Base-by-base conservation (phyloP, 2,329 filamentous ascomycete genomes). In the Arthrobotrys pseudoclavata region DNA sequence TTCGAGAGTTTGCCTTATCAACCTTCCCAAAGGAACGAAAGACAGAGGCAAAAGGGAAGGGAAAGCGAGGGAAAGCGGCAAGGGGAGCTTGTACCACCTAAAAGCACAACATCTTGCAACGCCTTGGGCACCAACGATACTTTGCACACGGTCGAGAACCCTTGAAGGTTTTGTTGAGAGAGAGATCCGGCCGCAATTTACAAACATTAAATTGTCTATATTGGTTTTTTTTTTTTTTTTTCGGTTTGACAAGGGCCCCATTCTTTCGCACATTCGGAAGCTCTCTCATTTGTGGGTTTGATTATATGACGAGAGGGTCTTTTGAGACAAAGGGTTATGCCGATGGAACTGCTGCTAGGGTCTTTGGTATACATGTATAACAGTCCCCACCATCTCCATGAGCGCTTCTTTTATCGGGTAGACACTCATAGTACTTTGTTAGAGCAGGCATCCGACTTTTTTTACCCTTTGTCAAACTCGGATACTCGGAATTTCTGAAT, bases 31-130 rank as follows among this genome's bases (percentile, higher is more conserved):
- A 60, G 12, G 31, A 60, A 42, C 55, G 29, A 57, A 24, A 22
- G 31, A 24, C 22, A 61, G 15, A 37, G 20, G 47, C 9, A 15
- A 50, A 60, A 61, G 18, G 42, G 34, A 70, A 57, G 50, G 18
- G 34, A 60, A 42, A 42, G 55, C 34, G 55, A 60, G 20, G 13
- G 10, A 60, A 18, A 69, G 22, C 20, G 47, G 42, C 24, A 40
- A 69, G 31, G 42, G 22, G 61, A 57, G 60, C 40, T 72, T 72
- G 69, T 72, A 72, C 69, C 69, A 72, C 66, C 37, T 45, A 47
- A 62, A 72, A 72, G 69, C 69, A 72, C 60, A 72, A 72, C 69
- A 72, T 72, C 3, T 72, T 53, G n/a, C 60, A 72, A 72, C 69
- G 61, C 60, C 66, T 72, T 72, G 69, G 60, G 34, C 55, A 60